A percentile compares a stretch with the other conserved stretches of the same genome.
Evolutionary conservation across 2,329 filamentous ascomycete species (phyloP).

Genomic region (Claviceps sorghi): DNA sequence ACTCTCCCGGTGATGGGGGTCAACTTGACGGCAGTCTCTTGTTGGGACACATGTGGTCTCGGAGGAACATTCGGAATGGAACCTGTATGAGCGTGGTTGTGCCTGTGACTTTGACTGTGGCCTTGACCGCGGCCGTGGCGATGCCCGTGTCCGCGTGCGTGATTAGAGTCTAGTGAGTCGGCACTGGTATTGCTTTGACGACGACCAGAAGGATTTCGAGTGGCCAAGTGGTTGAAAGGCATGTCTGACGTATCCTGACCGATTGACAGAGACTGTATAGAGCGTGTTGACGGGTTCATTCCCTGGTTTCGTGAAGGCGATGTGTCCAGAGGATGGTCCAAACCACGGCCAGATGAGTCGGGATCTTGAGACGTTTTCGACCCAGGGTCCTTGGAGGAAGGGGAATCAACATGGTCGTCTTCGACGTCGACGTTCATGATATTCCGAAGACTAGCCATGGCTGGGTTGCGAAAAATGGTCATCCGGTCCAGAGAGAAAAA

Average conservation of each 20-base stretch:
- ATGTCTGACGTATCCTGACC: slow-evolving; percentile 12
- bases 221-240: slow-evolving; percentile 14
- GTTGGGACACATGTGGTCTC: slow-evolving; percentile 26
- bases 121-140: slow-evolving; percentile 9
- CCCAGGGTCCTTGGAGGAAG: slow-evolving; percentile 28
- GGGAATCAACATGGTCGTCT: slow-evolving; percentile 30
- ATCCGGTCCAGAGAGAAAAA: slow-evolving; percentile 12
- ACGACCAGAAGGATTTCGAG: slow-evolving; percentile 13
- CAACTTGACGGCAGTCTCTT: slow-evolving; percentile 31
- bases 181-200: slow-evolving; percentile 31
- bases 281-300: slow-evolving; percentile 19
- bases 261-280: slow-evolving; percentile 13
- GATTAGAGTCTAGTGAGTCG: slow-evolving; percentile 33
- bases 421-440: slow-evolving; percentile 43
- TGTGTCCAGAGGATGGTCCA: slow-evolving; percentile 13
- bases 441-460: slow-evolving; percentile 40
- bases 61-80: slow-evolving; percentile 17
- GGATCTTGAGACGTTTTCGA: slow-evolving; percentile 18
- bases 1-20: slow-evolving; percentile 43
- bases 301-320: slow-evolving; percentile 20
- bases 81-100: slow-evolving; percentile 8
- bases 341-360: slow-evolving; percentile 14
- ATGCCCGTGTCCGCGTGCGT: slow-evolving; percentile 11
- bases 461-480: slow-evolving; percentile 23
- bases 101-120: slow-evolving; percentile 8